Base-by-base conservation (phyloP, 164 flowering plant genomes). In the Aristolochia fimbriata region DNA sequence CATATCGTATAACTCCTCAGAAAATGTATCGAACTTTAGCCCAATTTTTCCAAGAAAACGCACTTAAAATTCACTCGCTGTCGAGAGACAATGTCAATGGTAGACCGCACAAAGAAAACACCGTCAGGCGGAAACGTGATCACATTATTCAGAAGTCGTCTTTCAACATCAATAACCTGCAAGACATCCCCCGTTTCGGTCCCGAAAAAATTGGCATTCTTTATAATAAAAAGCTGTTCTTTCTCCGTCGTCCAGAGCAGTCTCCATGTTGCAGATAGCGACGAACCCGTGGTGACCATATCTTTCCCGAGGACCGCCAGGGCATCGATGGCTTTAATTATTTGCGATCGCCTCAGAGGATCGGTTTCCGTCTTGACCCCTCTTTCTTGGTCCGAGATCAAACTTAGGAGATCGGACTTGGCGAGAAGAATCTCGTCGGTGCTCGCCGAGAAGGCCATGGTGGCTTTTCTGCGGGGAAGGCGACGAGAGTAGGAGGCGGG, bases 191-290 rank as follows among this genome's bases (percentile, higher is more conserved):
- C 98, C 20, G 95, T 71, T 51, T 66, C 57, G 1, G 96, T 92
- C 3, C 96, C 93, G 37, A 89, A 87, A n/a, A 83, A 33, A 3
- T 33, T 27, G 0, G 96, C 96, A 24, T 87, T 87, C 73, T 84
- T 82, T 10, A 87, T 77, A 51, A 92, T 89, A 71, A 83, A 92
- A 16, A 92, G 84, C 73, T 92, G 98, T 68, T 92, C 98, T 55
- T 92, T 92, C 81, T 92, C 98, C 0, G 96, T 92, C 15, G 98
- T 92, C 98, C 98, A 92, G 17, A 92, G 76, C 81, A 92, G 61
- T 65, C 96, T 74, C 98, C 98, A 92, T 47, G 96, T 92, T n/a
- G 74, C 96, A 0, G 96, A 87, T 13, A 92, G 82, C 14, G 83
- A 73, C n/a, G 63, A 55, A 30, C 63, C 83, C 14, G 96, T 89